phyloP scores from a whole-genome alignment of 2,329 filamentous ascomycete genomes.

The Coniella vitis region DNA sequence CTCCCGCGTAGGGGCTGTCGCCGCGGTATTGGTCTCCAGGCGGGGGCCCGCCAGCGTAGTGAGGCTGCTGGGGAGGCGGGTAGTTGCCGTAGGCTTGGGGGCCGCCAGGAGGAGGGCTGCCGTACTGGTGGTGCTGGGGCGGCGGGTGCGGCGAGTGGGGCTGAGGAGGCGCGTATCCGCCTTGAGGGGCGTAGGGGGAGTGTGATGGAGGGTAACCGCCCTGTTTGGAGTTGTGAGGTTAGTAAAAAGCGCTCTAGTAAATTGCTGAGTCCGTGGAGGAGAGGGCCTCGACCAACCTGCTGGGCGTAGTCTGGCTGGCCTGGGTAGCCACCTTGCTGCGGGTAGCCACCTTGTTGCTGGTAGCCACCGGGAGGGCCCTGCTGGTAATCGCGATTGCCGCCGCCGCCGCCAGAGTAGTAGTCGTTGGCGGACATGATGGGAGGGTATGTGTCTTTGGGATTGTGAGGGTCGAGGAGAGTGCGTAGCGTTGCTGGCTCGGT shows the following conservation, averaged over 20 bases:
- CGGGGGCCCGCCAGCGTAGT: slow-evolving; percentile 19
- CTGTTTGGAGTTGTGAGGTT: slow-evolving; percentile 20
- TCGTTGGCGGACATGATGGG: slow-evolving; percentile 20
- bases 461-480: neutral
- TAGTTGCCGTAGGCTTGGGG: slow-evolving; percentile 3
- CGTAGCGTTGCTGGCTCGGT: too few species aligned
- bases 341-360: slow-evolving; percentile 15
- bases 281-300: slow-evolving; percentile 17
- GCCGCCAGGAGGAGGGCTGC: slow-evolving; percentile 19
- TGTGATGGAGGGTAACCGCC: slow-evolving; percentile 14
- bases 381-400: slow-evolving; percentile 7
- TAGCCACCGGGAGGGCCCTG: too few species aligned
- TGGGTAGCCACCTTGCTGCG: slow-evolving; percentile 15
- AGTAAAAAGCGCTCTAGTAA: slow-evolving; percentile 7
- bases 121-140: slow-evolving; percentile 26
- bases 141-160: slow-evolving; percentile 19
- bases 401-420: slow-evolving; percentile 16
- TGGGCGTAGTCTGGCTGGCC: slow-evolving; percentile 19
- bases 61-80: slow-evolving; percentile 17
- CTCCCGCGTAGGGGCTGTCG: neutral
- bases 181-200: slow-evolving; percentile 9
- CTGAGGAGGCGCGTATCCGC: slow-evolving; percentile 14
- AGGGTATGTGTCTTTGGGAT: neutral
- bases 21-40: slow-evolving; percentile 1
- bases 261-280: slow-evolving; percentile 4